Evolutionary conservation across 2,329 filamentous ascomycete species (phyloP).

Genomic region (Talaromyces marneffei): DNA sequence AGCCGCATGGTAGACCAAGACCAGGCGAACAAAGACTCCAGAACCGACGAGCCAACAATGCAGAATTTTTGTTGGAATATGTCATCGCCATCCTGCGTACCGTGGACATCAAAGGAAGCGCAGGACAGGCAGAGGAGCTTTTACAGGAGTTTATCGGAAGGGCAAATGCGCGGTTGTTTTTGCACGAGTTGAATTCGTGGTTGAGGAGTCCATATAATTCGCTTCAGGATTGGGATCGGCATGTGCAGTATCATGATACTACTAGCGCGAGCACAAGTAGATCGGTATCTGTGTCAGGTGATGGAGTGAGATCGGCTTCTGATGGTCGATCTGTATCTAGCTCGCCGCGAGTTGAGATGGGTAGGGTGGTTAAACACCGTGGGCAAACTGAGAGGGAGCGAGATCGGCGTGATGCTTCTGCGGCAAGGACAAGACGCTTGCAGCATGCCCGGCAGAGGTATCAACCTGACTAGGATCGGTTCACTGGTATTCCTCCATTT

Average conservation of each 20-base stretch:
- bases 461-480: slow-evolving; percentile 24
- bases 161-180: slow-evolving; percentile 65
- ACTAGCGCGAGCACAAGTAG: neutral
- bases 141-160: slow-evolving; percentile 71
- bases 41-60: slow-evolving; percentile 57
- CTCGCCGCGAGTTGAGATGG: slow-evolving; percentile 18
- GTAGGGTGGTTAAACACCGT: slow-evolving; percentile 25
- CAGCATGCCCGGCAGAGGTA: slow-evolving; percentile 30
- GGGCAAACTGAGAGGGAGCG: slow-evolving; percentile 13
- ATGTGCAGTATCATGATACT: slow-evolving; percentile 61
- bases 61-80: slow-evolving; percentile 82
- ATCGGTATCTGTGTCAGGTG: neutral
- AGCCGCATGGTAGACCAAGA: slow-evolving; percentile 15
- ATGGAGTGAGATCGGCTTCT: neutral
- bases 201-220: slow-evolving; percentile 70
- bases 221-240: slow-evolving; percentile 71
- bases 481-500: neutral
- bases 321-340: slow-evolving; percentile 23
- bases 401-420: slow-evolving; percentile 16
- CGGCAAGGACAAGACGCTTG: slow-evolving; percentile 21
- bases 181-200: slow-evolving; percentile 81
- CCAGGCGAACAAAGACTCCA: slow-evolving; percentile 30
- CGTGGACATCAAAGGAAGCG: slow-evolving; percentile 72
- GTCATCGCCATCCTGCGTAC: slow-evolving; percentile 76
- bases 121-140: slow-evolving; percentile 73